Base-by-base conservation (phyloP, 2,329 filamentous ascomycete genomes). In the Dissoconium aciculare region DNA sequence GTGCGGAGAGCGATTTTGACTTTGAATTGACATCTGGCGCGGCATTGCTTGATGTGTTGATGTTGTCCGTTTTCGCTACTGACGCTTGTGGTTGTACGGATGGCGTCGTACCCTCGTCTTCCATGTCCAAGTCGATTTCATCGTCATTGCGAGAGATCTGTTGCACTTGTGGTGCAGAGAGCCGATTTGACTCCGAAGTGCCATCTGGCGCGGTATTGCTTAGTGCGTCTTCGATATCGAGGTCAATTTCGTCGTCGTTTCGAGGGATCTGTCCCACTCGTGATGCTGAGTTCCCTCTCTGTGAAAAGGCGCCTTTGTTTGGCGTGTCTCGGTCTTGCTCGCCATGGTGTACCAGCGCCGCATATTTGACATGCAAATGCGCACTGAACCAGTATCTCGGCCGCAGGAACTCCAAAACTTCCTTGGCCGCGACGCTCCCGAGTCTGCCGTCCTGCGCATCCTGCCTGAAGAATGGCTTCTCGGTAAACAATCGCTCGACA, bases 341-440 rank as follows among this genome's bases (percentile, higher is more conserved):
- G 11, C 54, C 52, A 38, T 74, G 62, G 4, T 64, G 47, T 28
- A 74, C 55, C 1, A 64, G 38, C 1, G 85, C 89, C 1, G 76
- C 57, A 51, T 78, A 95, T 50, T 87, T 91, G 60, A 79, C 75
- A 55, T 98, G 89, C 58, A 95, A 57, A 56, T 98, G 89, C 3
- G 85, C 89, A 21, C 61, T 65, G 42, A 95, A 94, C 89, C 89
- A 98, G 52, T 83, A 78, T 0, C 68, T 66, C 6, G 89, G 89
- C 31, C 83, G 67, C 31, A 98, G 56, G 16, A 80, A 69, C 49
- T 93, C 75, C 56, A 95, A 68, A 12, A 93, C 74, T 43, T 78
- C 71, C 48, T 70, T 72, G 1, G 85, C 85, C 1, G 87, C 87
- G 17, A 70, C 60, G 44, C 71, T 95, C 0, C 89, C 89, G 13